Evolutionary conservation across 2,329 filamentous ascomycete species (phyloP), one percentile per base, ranked within the genome.

Genomic region (Fusarium nelsonii): DNA sequence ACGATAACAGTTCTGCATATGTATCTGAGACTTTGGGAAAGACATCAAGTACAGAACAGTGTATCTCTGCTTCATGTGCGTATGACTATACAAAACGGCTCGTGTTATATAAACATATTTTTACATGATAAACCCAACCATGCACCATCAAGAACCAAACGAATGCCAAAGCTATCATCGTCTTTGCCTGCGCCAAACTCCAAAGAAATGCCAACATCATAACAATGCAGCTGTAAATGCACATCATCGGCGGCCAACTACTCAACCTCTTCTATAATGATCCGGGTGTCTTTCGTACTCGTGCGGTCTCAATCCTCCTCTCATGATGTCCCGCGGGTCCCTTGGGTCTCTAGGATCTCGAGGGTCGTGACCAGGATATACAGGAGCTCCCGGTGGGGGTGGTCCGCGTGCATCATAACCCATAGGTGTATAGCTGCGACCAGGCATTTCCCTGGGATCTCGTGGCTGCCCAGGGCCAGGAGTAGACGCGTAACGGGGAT

Each of bases 371-470:
- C 72, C 69, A 5, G 75, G 71, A 53, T 78, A 80, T 2, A 76
- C 75, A n/a, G 74, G 76, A 4, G 77, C 75, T 10, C 75, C 73
- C 9, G 76, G 77, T 12, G 78, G 78, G 52, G 82, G 83, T 1
- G 76, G 79, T 8, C 78, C 80, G 16, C 83, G 78, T 8, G 59
- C 65, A 30, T 85, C 83, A 55, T 84, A 85, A 3, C 75, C 69
- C 6, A 78, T 80, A 4, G 84, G 83, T 2, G 84, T 84, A 69
- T 83, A 85, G 70, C 82, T 84, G 20, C 84, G 80, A 2, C 77
- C 76, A 2, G 80, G 79, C 18, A 80, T 77, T 11, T 84, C 80
- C 64, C 79, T 67, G 9, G 69, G 80, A 61, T 85, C 83, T 43
- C 83, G 79, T 46, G 80, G 77, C 32, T 78, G 78, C 12, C 75